Base-by-base conservation (phyloP, 192 early-diverging fungal genomes). In the Powellomyces hirtus region DNA sequence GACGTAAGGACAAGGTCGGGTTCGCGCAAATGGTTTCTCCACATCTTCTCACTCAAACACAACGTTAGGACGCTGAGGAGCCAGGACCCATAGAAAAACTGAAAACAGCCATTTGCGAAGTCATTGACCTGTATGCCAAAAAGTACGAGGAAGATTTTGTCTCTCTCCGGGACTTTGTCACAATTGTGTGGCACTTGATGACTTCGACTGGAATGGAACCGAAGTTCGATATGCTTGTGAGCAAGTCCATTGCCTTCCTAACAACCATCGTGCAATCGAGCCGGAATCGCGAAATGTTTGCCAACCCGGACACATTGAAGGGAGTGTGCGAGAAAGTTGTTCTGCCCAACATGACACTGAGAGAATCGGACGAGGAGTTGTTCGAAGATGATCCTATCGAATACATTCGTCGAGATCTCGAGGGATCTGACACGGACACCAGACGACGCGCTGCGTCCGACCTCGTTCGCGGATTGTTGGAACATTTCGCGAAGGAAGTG, bases 301-400 rank as follows among this genome's bases (percentile, higher is more conserved):
- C 84, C 35, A 73, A 77, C 30, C 73, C 79, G 31, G 91, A 89
- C 20, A 84, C 88, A 8, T 80, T 99, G 65, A 70, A 74, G 33
- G 84, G 88, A 53, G 89, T 99, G 59, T 97, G 94, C 71, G 89
- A 95, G 73, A 89, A 90, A 68, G 88, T 99, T 53, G 83, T 95
- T 8, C 77, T 99, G 26, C 95, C 96, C 18, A 99, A 99, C 74
- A 92, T 96, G 81, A 79, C 79, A 26, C 75, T 97, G 51, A 81
- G 94, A 79, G 77, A 86, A 55, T 75, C 80, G 29, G 97, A 99
- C 66, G 92, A 94, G 78, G 96, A 98, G 70, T 75, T 95, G 68
- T 98, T 97, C 79, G 92, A 97, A 66, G 95, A 97, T 67, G 96
- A 98, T 58, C 94, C 94, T 29, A 90, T 97, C 72, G 95, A 96